Evolutionary conservation across 371 early-diverging fungal species (phyloP).

Genomic region (Mucor saturninus): DNA sequence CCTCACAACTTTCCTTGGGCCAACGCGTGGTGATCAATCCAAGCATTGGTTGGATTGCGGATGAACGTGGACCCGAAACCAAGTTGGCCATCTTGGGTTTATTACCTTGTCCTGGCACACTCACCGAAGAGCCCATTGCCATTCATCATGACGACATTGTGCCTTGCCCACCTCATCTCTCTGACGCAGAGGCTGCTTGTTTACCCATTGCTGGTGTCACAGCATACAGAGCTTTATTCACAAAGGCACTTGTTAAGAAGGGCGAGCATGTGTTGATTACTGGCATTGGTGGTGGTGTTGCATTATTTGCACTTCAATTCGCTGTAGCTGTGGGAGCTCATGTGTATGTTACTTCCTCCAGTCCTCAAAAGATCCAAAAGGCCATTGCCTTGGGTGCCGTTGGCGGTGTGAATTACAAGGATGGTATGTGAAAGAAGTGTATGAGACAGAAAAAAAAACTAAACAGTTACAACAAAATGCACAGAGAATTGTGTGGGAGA

Average conservation of each 20-base stretch:
- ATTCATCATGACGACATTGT: constrained; percentile 54
- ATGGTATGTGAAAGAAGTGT: constrained; percentile 36
- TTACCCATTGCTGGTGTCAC: constrained; percentile 76
- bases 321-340: constrained; percentile 71
- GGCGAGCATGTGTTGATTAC: constrained; percentile 72
- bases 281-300: constrained; percentile 82
- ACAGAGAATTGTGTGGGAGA: constrained; percentile 58
- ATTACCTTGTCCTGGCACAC: constrained; percentile 59
- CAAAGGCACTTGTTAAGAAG: constrained; percentile 58
- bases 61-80: constrained; percentile 67
- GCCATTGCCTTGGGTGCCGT: constrained; percentile 70
- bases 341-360: constrained; percentile 75
- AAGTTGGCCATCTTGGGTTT: constrained; percentile 63
- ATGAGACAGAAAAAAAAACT: neutral
- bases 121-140: constrained; percentile 57
- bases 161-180: constrained; percentile 63
- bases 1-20: constrained; percentile 20
- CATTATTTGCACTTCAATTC: constrained; percentile 70
- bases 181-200: constrained; percentile 69
- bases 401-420: constrained; percentile 75
- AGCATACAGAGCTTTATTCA: constrained; percentile 65
- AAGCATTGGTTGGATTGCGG: constrained; percentile 55
- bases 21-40: constrained; percentile 61
- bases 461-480: neutral
- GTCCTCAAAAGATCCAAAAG: constrained; percentile 62